Evolutionary conservation across 352 stramenopile species (phyloP), one percentile per base, ranked within the genome.

Genomic region (Paralagenidium karlingii): DNA sequence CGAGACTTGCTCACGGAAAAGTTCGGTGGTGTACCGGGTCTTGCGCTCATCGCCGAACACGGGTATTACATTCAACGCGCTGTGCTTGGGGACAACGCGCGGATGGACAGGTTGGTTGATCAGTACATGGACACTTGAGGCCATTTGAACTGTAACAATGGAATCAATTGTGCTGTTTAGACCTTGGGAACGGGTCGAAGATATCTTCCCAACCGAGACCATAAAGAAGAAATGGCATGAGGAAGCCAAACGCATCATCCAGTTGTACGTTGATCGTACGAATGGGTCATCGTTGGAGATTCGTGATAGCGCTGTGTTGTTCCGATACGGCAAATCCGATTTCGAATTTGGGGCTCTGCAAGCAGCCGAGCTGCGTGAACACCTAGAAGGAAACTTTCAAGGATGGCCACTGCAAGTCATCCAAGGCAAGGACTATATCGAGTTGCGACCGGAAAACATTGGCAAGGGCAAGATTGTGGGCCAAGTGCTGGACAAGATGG

Each of bases 261-360:
- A 99, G 58, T 73, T 98, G 5, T 99, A 98, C 56, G 89, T 96
- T 18, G 91, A 96, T 51, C 75, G 94, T 26, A 99, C 96, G 2
- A 97, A 99, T 54, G 95, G 96, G 11, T 97, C 95, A 8, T 97
- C 97, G 34, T 74, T 99, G 21, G 96, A 98, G 69, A 64, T 96
- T 32, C 98, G 96, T 11, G 92, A 94, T 48, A 98, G 94, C 49
- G 96, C 96, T 8, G 75, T 99, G 21, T 61, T 99, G 1, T 99
- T 97, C 65, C 94, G 98, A 32, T 99, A 98, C 47, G 85, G 89
- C 44, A 96, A 99, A 55, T 95, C 95, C 5, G 96, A 99, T 60
- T 94, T 96, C 34, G 96, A 99, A 55, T 99, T 99, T 65, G 96
- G 96, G 15, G 76, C 79, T 28, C 59, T 99, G 33, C 96, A 99